Conservation (phyloP, 345 rosid species). For the Geranium rotundifolium region DNA sequence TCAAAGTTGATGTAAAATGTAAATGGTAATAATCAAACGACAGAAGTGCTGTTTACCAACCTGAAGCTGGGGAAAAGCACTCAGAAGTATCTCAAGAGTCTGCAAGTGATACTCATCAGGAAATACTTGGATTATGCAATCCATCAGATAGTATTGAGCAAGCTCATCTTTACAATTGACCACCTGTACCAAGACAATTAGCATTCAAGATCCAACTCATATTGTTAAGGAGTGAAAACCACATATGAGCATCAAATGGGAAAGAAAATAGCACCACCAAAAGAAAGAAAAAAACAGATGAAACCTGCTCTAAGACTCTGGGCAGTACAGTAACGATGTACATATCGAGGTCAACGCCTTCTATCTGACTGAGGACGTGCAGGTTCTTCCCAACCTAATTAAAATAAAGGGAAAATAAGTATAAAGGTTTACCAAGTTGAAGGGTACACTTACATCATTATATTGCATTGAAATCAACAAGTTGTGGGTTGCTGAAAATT, state of each 20-base stretch:
- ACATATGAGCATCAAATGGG: constrained; percentile 1
- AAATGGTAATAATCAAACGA: not conserved
- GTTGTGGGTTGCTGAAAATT: constrained; percentile 38
- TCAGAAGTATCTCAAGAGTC: constrained; percentile 83
- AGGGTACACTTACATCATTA: constrained; percentile 19
- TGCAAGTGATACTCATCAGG: constrained; percentile 99
- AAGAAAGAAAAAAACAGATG: constrained; percentile 3
- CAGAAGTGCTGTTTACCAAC: constrained; percentile 22
- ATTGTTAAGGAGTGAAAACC: not conserved
- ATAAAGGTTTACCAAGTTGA: constrained; percentile 16
- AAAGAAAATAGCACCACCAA: constrained; percentile 8
- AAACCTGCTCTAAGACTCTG: constrained; percentile 90
- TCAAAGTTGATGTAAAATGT: not conserved
- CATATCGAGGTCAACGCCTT: constrained; percentile 92
- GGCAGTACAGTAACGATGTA: constrained; percentile 94
- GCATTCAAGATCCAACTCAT: not conserved
- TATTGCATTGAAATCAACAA: constrained; percentile 35
- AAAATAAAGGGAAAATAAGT: constrained; percentile 17
- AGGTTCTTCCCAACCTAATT: constrained; percentile 96
- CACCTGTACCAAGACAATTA: constrained; percentile 34
- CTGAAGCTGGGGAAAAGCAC: constrained; percentile 98
- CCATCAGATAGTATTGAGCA: constrained; percentile 91
- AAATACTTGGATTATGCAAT: constrained; percentile 98
- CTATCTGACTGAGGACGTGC: constrained; percentile 96
- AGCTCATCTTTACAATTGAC: constrained; percentile 96